Evolutionary conservation across 495 filamentous ascomycete species (phyloP).

Genomic region (Daldinia grandis): DNA sequence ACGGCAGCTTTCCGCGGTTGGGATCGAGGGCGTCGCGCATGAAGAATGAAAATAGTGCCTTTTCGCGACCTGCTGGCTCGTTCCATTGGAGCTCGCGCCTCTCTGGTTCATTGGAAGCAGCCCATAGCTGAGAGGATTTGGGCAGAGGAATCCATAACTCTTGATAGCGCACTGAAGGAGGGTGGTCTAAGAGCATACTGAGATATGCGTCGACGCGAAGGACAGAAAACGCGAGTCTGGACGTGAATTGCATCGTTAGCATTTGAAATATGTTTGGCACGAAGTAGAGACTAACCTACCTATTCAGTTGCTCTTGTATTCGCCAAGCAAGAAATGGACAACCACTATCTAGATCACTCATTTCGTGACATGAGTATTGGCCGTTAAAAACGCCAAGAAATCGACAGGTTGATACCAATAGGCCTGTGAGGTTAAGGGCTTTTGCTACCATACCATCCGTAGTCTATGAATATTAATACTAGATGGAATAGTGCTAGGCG

Average conservation of each 20-base stretch:
- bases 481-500: neutral
- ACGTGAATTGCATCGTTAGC: slow-evolving; percentile 2
- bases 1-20: slow-evolving; percentile 29
- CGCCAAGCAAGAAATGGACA: slow-evolving; percentile 43
- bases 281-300: slow-evolving; percentile 34
- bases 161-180: slow-evolving; percentile 46
- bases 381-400: slow-evolving; percentile 47
- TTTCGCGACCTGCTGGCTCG: slow-evolving; percentile 46
- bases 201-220: slow-evolving; percentile 48
- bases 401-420: slow-evolving; percentile 44
- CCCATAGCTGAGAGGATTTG: slow-evolving; percentile 41
- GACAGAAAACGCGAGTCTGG: slow-evolving; percentile 45
- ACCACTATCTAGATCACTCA: slow-evolving; percentile 9
- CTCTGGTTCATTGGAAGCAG: slow-evolving; percentile 41
- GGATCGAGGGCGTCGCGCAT: slow-evolving; percentile 42
- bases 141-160: slow-evolving; percentile 48
- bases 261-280: neutral
- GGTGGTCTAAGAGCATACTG: slow-evolving; percentile 44
- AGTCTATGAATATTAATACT: slow-evolving; percentile 32
- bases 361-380: slow-evolving; percentile 37
- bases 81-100: slow-evolving; percentile 48
- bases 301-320: slow-evolving; percentile 47
- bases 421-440: slow-evolving; percentile 39
- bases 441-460: slow-evolving; percentile 43
- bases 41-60: slow-evolving; percentile 45